These are phyloP conservation scores for Ceratobasidium papillatum DNA, from an alignment of 1,284 basidiomycete genomes.

Conservation along the genomic window DNA sequence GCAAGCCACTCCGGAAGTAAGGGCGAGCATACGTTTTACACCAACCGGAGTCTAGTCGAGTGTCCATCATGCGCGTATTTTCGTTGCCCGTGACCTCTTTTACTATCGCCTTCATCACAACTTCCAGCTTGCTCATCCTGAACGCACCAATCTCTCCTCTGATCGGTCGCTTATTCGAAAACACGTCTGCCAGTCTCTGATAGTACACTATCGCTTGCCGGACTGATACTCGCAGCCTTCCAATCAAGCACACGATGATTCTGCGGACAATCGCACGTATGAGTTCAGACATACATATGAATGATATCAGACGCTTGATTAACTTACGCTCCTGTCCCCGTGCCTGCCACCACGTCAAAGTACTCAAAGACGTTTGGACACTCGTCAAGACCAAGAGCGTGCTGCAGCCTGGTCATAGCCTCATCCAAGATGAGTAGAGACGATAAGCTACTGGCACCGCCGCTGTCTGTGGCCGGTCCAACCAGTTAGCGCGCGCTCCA, in stretches of 20 bases:
- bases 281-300: not conserved
- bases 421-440: not conserved
- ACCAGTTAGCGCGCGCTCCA: too few species aligned
- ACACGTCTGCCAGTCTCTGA: conserved; percentile 2
- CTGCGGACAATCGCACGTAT: conserved; percentile 35
- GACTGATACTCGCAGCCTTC: conserved; percentile 50
- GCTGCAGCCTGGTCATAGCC: not conserved
- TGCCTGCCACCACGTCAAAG: too few species aligned
- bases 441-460: not conserved
- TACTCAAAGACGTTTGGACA: not conserved
- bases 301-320: too few species aligned
- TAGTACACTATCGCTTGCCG: conserved; percentile 40
- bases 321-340: conserved; percentile 13
- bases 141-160: not conserved
- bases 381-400: not conserved
- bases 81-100: not conserved
- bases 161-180: not conserved
- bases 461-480: conserved; percentile 12
- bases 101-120: not conserved
- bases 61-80: not conserved
- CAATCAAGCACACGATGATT: conserved; percentile 51
- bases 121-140: not conserved
- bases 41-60: not conserved
- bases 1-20: too few species aligned
- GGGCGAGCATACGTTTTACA: conserved; percentile 6